Base-by-base conservation (phyloP, 495 filamentous ascomycete species). In the Copromyces sp. region DNA sequence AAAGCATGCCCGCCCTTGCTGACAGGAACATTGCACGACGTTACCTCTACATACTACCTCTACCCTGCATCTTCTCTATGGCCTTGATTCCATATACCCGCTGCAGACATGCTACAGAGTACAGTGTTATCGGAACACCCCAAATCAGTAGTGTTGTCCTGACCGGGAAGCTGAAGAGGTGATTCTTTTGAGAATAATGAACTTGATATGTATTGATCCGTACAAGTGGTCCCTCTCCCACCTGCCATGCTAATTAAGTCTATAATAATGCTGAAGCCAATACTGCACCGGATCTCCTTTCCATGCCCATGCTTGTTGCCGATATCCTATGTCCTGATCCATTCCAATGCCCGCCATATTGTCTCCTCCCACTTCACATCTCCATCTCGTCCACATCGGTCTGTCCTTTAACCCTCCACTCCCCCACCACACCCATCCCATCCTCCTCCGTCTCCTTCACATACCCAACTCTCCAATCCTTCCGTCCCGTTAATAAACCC, bases 401-500 rank as follows among this genome's bases (percentile, higher is more conserved):
- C 53, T 8, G 53, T 11, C 32, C 75, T 17, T 71, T 74, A 12
- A 68, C 8, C 69, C 70, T 70, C 76, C 78, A 77, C 70, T 76
- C 75, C 39, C 69, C 47, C 16, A 42, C 69, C 39, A 77, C 65
- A 20, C 71, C 74, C 17, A 69, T 37, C 47, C 32, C 76, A 47
- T 20, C 39, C 41, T 61, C 68, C 7, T 61, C 69, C 37, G 75
- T 47, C 40, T 72, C 74, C 12, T 44, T 44, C 65, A 35, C 75
- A 70, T 32, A 53, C 47, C 68, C 68, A 44, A 75, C 74, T 16
- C 74, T 73, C 76, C 78, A 79, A 59, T 78, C 78, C 53, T 73
- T 74, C 69, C 77, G n/a, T 17, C 77, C 77, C 39, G 78, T 80
- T 45, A 80, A 37, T 69, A 80, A 68, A 39, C 72, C 80, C 53